These are phyloP conservation scores for Metarhizium anisopliae DNA, from an alignment of 2,329 filamentous ascomycete genomes.

Conservation along the genomic window DNA sequence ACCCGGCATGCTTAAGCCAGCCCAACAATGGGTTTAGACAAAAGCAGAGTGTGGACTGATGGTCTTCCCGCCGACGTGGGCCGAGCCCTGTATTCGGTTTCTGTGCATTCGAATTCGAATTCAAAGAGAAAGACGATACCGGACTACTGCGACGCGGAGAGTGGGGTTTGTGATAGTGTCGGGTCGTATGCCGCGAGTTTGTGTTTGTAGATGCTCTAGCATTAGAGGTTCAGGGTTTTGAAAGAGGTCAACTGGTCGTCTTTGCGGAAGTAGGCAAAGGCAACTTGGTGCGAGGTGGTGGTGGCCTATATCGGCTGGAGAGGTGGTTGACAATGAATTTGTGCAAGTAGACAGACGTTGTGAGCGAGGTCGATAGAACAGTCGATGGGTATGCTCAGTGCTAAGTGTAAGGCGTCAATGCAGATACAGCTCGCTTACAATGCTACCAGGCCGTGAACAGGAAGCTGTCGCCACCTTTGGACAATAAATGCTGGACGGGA, in stretches of 20 bases:
- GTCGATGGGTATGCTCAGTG: neutral
- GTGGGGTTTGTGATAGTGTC: neutral
- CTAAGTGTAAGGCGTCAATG: neutral
- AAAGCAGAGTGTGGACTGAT: slow-evolving; percentile 23
- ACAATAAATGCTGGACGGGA: neutral
- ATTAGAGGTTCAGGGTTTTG: neutral
- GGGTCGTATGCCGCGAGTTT: neutral
- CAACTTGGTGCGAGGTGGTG: neutral
- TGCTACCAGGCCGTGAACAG: neutral
- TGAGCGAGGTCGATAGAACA: neutral
- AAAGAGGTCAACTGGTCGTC: neutral
- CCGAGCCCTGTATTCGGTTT: slow-evolving; percentile 24
- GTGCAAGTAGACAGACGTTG: neutral
- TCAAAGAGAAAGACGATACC: neutral
- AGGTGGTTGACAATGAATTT: neutral
- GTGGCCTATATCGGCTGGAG: neutral
- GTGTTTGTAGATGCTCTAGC: neutral
- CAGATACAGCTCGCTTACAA: neutral
- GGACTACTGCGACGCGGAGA: neutral
- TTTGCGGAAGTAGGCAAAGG: neutral
- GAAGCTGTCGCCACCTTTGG: neutral
- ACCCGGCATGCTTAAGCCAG: slow-evolving; percentile 21
- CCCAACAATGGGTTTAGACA: slow-evolving; percentile 21
- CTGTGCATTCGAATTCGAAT: slow-evolving; percentile 26
- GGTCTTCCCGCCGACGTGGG: slow-evolving; percentile 28